Evolutionary conservation across 2,329 filamentous ascomycete species (phyloP).

Genomic region (Dryadomyces sulphureus): DNA sequence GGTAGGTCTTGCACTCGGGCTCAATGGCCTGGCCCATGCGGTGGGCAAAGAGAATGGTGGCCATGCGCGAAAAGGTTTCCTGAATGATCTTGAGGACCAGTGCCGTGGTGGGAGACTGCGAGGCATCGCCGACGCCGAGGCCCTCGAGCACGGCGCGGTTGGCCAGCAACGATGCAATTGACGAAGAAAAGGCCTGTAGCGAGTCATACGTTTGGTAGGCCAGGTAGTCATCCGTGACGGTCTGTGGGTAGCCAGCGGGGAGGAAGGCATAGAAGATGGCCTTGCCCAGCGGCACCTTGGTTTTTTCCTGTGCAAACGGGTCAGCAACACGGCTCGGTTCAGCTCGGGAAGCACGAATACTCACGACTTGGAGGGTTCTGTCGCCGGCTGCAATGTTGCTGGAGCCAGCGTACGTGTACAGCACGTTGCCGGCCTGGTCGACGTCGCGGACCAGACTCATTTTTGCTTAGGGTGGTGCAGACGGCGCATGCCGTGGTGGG

Average conservation of each 20-base stretch:
- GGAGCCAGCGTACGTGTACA: constrained; percentile 18
- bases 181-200: constrained; percentile 70
- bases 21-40: constrained; percentile 69
- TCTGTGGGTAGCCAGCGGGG: constrained; percentile 76
- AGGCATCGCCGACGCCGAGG: constrained; percentile 70
- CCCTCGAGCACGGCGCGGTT: constrained; percentile 67
- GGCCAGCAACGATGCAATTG: constrained; percentile 65
- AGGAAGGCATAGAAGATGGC: constrained; percentile 57
- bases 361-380: constrained; percentile 14
- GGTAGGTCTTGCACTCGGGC: constrained; percentile 81
- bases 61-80: constrained; percentile 64
- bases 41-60: constrained; percentile 78
- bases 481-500: not conserved
- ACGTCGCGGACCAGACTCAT: constrained; percentile 21
- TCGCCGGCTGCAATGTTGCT: constrained; percentile 7
- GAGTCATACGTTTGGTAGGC: constrained; percentile 60
- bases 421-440: constrained; percentile 22
- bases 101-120: constrained; percentile 64
- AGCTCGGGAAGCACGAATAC: constrained; percentile 4
- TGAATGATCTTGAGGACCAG: constrained; percentile 73
- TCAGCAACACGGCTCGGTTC: not conserved
- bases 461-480: not conserved
- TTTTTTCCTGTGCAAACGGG: constrained; percentile 17
- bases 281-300: constrained; percentile 21
- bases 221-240: constrained; percentile 72